Evolutionary conservation across 2,329 filamentous ascomycete genomes (phyloP).

Genomic region (Diatrype stigma): DNA sequence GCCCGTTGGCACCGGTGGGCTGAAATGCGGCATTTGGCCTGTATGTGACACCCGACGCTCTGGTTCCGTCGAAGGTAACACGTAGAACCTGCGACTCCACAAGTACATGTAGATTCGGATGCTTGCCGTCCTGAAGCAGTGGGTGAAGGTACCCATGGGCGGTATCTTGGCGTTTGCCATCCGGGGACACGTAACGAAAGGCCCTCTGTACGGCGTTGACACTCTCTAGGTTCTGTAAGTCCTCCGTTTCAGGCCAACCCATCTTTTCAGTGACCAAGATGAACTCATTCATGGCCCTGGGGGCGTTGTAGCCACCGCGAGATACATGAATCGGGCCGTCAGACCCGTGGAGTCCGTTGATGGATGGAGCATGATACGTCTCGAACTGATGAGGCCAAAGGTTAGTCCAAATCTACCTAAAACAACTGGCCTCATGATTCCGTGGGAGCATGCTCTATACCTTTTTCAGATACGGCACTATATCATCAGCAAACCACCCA

Average conservation of each 20-base stretch:
- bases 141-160: conserved; percentile 48
- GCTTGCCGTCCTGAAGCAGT: conserved; percentile 35
- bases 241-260: conserved; percentile 45
- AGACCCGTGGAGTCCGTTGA: conserved; percentile 42
- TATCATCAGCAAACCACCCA: conserved; percentile 15
- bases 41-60: conserved; percentile 54
- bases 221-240: conserved; percentile 47
- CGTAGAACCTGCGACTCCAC: conserved; percentile 47
- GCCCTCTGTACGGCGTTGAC: conserved; percentile 12
- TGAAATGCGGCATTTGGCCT: conserved; percentile 42
- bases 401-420: neutral
- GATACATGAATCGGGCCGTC: conserved; percentile 52
- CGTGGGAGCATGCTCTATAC: conserved; percentile 11
- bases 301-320: conserved; percentile 40
- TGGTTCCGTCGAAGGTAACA: conserved; percentile 51
- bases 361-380: conserved; percentile 46
- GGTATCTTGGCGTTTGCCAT: conserved; percentile 46
- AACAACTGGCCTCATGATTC: too few relatives aligned
- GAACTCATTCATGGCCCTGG: conserved; percentile 41
- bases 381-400: conserved; percentile 36
- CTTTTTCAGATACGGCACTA: conserved; percentile 26
- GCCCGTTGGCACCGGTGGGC: conserved; percentile 19
- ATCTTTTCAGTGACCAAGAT: conserved; percentile 41
- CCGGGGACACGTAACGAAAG: conserved; percentile 14
- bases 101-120: conserved; percentile 47